phyloP scores from a whole-genome alignment of 73 alveolate genomes.

The Tetrahymena thermophila region DNA sequence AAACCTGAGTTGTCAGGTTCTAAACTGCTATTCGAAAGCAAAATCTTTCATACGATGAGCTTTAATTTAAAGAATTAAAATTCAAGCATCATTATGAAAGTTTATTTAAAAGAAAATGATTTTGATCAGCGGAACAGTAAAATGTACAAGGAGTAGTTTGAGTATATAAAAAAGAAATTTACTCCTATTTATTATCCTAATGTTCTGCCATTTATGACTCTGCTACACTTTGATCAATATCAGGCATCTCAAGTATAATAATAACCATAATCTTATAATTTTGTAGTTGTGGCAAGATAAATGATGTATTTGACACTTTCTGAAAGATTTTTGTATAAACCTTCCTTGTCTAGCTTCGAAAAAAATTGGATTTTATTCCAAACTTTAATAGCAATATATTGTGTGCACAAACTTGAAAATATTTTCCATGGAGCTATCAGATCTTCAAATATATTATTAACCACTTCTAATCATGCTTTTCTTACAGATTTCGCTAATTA shows the following conservation, averaged over 20 bases:
- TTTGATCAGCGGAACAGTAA: neutral
- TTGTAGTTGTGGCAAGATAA: neutral
- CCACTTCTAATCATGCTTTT: neutral
- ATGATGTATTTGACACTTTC: neutral
- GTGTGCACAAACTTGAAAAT: neutral
- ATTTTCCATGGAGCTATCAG: neutral
- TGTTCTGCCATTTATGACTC: neutral
- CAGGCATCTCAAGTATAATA: neutral
- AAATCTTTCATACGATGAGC: neutral
- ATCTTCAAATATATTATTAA: neutral
- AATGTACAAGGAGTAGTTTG: neutral
- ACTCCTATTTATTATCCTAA: neutral
- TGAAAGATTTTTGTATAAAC: neutral
- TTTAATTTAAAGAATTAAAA: neutral
- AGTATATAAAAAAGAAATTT: neutral
- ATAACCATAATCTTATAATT: neutral
- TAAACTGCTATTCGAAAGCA: neutral
- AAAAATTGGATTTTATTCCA: neutral
- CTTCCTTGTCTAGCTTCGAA: neutral
- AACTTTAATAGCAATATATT: neutral
- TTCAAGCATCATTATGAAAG: neutral
- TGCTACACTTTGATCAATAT: neutral
- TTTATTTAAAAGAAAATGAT: neutral
- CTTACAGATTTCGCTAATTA: neutral
- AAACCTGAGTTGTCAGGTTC: neutral